Base-by-base conservation (phyloP, 2,329 filamentous ascomycete species). In the Nemania sp. region DNA sequence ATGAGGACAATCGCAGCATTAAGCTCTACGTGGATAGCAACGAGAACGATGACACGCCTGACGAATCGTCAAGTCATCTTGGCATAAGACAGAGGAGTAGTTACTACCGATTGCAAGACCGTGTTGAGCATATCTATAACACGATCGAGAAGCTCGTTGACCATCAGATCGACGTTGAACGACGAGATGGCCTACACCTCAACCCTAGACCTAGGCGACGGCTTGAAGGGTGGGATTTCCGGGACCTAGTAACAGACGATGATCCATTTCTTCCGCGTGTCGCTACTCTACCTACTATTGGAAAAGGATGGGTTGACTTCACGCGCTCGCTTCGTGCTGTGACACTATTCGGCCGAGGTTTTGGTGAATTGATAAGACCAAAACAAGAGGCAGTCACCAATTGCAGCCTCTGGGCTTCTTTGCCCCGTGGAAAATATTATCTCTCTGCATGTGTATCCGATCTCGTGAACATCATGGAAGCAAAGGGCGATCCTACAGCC, bases 91-190 rank as follows among this genome's bases (percentile, higher is more conserved):
- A n/a, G n/a, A n/a, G n/a, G n/a, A n/a, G n/a, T n/a, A 60, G 54
- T 57, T 33, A 49, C 8, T 42, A 42, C 37, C 26, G 20, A 4
- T 67, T 70, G 12, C 54, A 66, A 22, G 63, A 68, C 22, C 52
- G 59, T 34, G 61, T 70, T 0, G 60, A 64, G 6, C 52, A 67
- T 14, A 57, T 68, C 24, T 66, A 59, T 37, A 61, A 65, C 8
- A 60, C 62, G 0, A 34, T 70, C 7, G 66, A 71, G 54, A 59
- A 68, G 37, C 60, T 69, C 4, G 61, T 68, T 12, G 66, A 66
- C 23, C 58, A 69, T 23, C 61, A 69, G 63, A 8, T 54, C 39
- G 19, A 65, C 52, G 7, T 68, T 65, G 58, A 68, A 66, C 3
- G 66, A 66, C 26, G 58, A 66, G 2, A 49, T 57, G 42, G 55